Percentiles rank a stretch among this genome's conserved stretches.
These are phyloP conservation scores for Dovyalis caffra DNA, from an alignment of 345 rosid genomes.

Conservation along the genomic window DNA sequence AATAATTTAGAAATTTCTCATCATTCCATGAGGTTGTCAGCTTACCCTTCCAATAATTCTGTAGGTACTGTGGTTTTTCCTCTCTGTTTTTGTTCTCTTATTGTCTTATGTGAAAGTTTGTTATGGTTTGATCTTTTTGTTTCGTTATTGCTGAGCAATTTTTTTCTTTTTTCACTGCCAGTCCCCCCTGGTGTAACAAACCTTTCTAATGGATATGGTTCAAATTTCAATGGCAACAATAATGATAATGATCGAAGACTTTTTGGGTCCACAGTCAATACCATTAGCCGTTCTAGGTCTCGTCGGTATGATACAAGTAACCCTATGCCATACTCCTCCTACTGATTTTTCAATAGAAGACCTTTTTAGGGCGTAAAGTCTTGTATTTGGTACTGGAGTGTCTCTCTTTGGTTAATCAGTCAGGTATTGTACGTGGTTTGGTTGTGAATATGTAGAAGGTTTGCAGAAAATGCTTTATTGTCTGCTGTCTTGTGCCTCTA, in stretches of 20 bases:
- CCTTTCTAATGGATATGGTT: slow-evolving; percentile 51
- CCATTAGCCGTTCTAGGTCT: slow-evolving; percentile 52
- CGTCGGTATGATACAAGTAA: slow-evolving; percentile 48
- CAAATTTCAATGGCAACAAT: slow-evolving; percentile 40
- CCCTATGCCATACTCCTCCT: slow-evolving; percentile 31
- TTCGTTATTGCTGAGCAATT: slow-evolving; percentile 17
- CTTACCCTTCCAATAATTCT: slow-evolving; percentile 10
- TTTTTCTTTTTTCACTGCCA: slow-evolving; percentile 39
- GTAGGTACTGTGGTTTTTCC: slow-evolving; percentile 8
- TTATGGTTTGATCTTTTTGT: neutral
- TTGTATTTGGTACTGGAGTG: neutral
- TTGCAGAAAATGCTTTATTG: neutral
- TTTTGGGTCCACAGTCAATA: slow-evolving; percentile 58
- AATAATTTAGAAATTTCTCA: slow-evolving; percentile 36
- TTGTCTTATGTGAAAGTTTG: neutral
- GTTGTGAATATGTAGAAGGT: slow-evolving; percentile 13
- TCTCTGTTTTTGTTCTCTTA: neutral
- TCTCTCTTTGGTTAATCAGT: slow-evolving; percentile 1
- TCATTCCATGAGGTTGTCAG: slow-evolving; percentile 34
- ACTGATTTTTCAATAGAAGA: slow-evolving; percentile 20
- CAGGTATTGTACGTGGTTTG: neutral
- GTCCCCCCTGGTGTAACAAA: slow-evolving; percentile 55
- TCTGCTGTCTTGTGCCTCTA: neutral
- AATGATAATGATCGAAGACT: slow-evolving; percentile 63
- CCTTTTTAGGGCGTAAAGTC: neutral